phyloP scores from a whole-genome alignment of 2,329 filamentous ascomycete species.

The Ascochyta clinopodiicola region DNA sequence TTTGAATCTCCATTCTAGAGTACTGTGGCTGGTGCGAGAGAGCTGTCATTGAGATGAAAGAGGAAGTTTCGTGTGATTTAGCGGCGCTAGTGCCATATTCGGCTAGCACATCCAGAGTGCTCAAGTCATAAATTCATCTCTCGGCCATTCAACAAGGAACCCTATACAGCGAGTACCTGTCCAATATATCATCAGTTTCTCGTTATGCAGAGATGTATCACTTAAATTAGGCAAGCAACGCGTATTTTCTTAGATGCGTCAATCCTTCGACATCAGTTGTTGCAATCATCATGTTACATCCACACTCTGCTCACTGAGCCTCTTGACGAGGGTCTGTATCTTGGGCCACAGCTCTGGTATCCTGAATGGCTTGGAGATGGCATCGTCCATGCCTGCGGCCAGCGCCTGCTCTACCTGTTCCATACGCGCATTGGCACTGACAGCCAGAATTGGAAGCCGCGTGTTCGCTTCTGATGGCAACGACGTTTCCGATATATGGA shows the following conservation, averaged over 20 bases:
- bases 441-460: slow-evolving; percentile 40
- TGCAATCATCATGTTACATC: not conserved
- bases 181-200: no score
- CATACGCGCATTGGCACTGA: slow-evolving; percentile 45
- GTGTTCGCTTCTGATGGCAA: not conserved
- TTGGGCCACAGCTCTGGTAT: slow-evolving; percentile 35
- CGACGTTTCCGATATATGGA: not conserved
- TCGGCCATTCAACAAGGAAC: no score
- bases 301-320: not conserved
- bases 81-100: not conserved
- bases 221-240: no score
- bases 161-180: no score
- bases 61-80: slow-evolving; percentile 3
- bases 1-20: not conserved
- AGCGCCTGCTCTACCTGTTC: slow-evolving; percentile 42
- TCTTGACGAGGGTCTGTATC: slow-evolving; percentile 16
- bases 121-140: no score
- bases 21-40: not conserved
- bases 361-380: slow-evolving; percentile 35
- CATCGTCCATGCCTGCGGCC: slow-evolving; percentile 42
- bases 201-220: no score
- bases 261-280: not conserved
- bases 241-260: no score
- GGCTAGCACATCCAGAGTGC: not conserved
- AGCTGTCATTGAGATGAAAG: not conserved